Conservation (phyloP, 2,329 filamentous ascomycete genomes). For the Xylariaceae sp. region DNA sequence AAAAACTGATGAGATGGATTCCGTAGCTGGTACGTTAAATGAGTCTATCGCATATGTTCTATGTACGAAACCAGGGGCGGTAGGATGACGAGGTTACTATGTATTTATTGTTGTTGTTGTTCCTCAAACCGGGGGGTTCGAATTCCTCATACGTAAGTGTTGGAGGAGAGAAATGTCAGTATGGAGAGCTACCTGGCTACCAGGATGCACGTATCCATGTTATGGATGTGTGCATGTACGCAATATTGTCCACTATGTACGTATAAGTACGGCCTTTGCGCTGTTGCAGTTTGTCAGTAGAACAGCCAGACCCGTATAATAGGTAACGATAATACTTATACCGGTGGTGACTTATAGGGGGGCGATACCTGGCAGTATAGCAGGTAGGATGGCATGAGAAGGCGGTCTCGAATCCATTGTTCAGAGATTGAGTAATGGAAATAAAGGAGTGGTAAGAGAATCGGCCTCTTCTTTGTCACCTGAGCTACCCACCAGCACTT, state of each 20-base stretch:
- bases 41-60: background rate
- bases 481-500: constrained; percentile 36
- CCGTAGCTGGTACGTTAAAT: constrained; percentile 4
- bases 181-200: constrained; percentile 18
- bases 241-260: too few relatives aligned
- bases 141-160: constrained; percentile 24
- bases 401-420: constrained; percentile 32
- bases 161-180: constrained; percentile 20
- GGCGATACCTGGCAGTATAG: background rate
- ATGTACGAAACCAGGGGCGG: background rate
- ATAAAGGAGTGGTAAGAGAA: constrained; percentile 42
- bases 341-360: constrained; percentile 7
- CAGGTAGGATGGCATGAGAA: constrained; percentile 4
- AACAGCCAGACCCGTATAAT: too few relatives aligned
- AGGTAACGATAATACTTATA: too few relatives aligned
- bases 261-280: constrained; percentile 1
- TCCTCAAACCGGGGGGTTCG: constrained; percentile 1
- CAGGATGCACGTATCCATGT: constrained; percentile 21
- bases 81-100: background rate
- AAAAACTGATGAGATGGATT: constrained; percentile 36
- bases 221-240: too few relatives aligned
- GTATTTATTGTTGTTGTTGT: constrained; percentile 13
- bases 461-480: constrained; percentile 41
- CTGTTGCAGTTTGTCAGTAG: constrained; percentile 4
- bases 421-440: constrained; percentile 53